Conservation (phyloP, 257 asterid species). For the Lithospermum erythrorhizon region DNA sequence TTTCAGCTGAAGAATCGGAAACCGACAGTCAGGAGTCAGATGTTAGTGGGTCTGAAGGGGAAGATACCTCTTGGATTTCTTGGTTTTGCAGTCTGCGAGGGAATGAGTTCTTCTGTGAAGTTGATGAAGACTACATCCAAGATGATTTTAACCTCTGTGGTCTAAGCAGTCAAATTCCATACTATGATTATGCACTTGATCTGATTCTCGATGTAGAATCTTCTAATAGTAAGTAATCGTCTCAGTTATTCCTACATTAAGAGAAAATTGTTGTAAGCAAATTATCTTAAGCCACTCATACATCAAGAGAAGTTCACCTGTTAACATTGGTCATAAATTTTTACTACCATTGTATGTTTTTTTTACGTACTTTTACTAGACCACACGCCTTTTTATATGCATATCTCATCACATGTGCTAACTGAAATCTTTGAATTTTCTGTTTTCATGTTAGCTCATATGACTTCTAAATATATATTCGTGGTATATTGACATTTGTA, state of each 20-base stretch:
- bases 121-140: constrained; percentile 53
- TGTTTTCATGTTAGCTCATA: too few species aligned
- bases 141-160: constrained; percentile 55
- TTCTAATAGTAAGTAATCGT: constrained; percentile 32
- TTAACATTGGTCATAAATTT: background rate
- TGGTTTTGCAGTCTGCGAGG: constrained; percentile 56
- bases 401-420: too few species aligned
- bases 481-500: too few species aligned
- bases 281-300: too few species aligned
- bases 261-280: background rate
- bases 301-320: background rate
- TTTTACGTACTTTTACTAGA: too few species aligned
- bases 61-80: constrained; percentile 49
- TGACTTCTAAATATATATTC: too few species aligned
- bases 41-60: constrained; percentile 49
- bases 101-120: constrained; percentile 48
- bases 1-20: constrained; percentile 40
- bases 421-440: too few species aligned
- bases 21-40: constrained; percentile 52
- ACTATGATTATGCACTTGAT: constrained; percentile 49
- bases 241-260: background rate
- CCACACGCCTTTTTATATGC: too few species aligned
- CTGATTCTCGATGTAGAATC: constrained; percentile 50
- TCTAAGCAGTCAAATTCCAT: constrained; percentile 42
- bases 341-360: too few species aligned